A percentile compares a stretch with the other conserved stretches of the same genome.
Evolutionary conservation across 2,329 filamentous ascomycete genomes (phyloP).

Genomic region (Colletotrichum spinosum): DNA sequence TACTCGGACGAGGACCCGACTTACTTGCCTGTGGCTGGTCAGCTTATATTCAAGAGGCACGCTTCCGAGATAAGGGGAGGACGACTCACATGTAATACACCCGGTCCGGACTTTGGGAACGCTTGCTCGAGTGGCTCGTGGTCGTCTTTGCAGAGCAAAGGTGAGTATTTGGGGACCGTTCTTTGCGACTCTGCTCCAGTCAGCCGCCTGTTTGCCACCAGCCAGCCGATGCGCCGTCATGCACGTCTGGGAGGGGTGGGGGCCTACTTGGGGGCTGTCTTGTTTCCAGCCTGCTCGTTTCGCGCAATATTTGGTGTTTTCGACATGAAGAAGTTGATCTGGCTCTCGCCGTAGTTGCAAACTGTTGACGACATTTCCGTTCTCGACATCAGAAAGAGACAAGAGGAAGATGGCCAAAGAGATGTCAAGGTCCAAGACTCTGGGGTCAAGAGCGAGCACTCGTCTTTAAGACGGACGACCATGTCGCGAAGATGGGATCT

Average conservation of each 20-base stretch:
- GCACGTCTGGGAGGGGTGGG: slow-evolving; percentile 3
- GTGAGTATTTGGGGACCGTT: slow-evolving; percentile 36
- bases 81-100: slow-evolving; percentile 47
- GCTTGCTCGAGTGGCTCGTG: slow-evolving; percentile 46
- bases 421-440: neutral
- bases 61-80: neutral
- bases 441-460: neutral
- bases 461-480: too few relatives aligned
- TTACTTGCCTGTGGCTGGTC: slow-evolving; percentile 43
- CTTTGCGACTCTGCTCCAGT: slow-evolving; percentile 4
- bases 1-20: slow-evolving; percentile 19
- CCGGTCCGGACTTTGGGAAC: slow-evolving; percentile 47
- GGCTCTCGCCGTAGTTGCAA: slow-evolving; percentile 8
- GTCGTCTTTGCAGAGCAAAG: slow-evolving; percentile 45
- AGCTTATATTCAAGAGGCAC: neutral
- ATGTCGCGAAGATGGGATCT: too few relatives aligned
- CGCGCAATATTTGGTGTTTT: slow-evolving; percentile 3
- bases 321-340: slow-evolving; percentile 34
- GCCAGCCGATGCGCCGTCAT: slow-evolving; percentile 3
- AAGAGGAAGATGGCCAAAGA: neutral
- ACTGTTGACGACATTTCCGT: slow-evolving; percentile 9
- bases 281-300: slow-evolving; percentile 6
- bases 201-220: slow-evolving; percentile 13
- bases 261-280: slow-evolving; percentile 22
- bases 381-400: neutral